A percentile compares a stretch with the other conserved stretches of the same genome.
Conservation (phyloP, 345 rosid species). For the Eucalyptus tenuipes region DNA sequence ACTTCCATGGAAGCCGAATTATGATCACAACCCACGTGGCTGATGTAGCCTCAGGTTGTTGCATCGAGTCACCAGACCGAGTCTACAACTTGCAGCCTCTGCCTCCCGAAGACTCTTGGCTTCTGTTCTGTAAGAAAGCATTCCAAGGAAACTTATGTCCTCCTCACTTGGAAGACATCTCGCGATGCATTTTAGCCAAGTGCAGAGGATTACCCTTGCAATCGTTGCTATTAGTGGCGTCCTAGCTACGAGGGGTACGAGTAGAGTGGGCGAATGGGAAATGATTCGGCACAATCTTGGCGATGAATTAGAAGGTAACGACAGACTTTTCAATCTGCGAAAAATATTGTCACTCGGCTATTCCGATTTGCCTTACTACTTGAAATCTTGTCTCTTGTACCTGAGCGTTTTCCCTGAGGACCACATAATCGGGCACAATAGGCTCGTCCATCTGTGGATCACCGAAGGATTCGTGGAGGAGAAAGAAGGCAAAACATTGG, state of each 20-base stretch:
- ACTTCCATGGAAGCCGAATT: background rate
- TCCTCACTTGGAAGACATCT: background rate
- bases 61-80: background rate
- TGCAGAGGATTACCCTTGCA: background rate
- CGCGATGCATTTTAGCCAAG: background rate
- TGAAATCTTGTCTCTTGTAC: background rate
- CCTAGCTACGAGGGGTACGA: background rate
- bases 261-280: background rate
- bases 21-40: background rate
- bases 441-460: background rate
- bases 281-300: background rate
- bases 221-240: background rate
- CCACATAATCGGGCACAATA: background rate
- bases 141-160: background rate
- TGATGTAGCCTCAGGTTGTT: background rate
- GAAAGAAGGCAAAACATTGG: background rate
- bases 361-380: background rate
- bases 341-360: background rate
- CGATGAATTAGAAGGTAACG: background rate
- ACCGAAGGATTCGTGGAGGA: background rate
- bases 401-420: background rate
- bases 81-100: background rate
- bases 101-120: background rate
- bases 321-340: background rate
- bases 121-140: background rate